Evolutionary conservation across 768 basidiomycete genomes (phyloP).

Genomic region (Serendipita vermifera): DNA sequence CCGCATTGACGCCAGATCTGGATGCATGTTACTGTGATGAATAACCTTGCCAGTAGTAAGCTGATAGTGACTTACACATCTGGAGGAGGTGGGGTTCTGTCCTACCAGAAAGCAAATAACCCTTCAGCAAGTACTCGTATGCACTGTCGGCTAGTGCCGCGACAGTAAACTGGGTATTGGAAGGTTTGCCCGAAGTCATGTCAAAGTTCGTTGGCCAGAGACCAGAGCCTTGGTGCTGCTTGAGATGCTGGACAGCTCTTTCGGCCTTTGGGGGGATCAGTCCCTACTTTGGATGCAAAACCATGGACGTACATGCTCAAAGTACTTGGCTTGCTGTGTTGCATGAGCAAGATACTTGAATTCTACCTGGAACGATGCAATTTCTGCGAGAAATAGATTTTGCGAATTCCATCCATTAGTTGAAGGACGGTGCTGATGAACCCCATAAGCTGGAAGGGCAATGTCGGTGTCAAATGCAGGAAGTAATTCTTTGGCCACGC

Average conservation of each 20-base stretch:
- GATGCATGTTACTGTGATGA: neutral
- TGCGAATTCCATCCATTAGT: constrained; percentile 12
- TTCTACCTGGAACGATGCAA: constrained; percentile 71
- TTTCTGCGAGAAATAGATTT: constrained; percentile 41
- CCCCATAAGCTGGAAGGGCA: constrained; percentile 57
- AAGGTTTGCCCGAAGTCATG: constrained; percentile 27
- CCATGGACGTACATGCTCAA: constrained; percentile 45
- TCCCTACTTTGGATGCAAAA: no score
- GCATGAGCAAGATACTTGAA: constrained; percentile 70
- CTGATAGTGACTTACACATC: constrained; percentile 43
- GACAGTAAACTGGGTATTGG: constrained; percentile 32
- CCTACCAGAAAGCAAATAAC: constrained; percentile 52
- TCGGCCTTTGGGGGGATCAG: no score
- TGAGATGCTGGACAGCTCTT: no score
- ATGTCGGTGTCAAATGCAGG: constrained; percentile 56
- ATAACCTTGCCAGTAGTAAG: neutral
- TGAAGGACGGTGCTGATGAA: constrained; percentile 46
- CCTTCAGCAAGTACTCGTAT: constrained; percentile 67
- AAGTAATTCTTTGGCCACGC: constrained; percentile 60
- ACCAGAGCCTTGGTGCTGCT: constrained; percentile 41
- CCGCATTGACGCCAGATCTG: constrained; percentile 17
- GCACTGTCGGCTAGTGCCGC: constrained; percentile 59
- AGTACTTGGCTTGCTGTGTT: constrained; percentile 55
- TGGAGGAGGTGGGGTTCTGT: constrained; percentile 47
- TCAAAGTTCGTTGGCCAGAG: constrained; percentile 56